phyloP scores from a whole-genome alignment of 306 rosid genomes.

The Cicer bijugum region DNA sequence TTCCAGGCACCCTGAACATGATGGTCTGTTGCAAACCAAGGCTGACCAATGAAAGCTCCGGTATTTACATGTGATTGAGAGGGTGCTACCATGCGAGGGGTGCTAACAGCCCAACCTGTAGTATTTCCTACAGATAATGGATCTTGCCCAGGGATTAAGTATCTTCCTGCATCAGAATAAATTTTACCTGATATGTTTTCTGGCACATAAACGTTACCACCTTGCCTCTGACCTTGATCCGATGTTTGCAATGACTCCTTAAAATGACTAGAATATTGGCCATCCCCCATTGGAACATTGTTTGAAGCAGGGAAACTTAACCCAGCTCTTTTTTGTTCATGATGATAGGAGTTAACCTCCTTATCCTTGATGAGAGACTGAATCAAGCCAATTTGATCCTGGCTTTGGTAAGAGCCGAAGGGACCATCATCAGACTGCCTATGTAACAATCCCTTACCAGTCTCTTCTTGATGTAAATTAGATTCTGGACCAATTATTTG shows the following conservation, averaged over 20 bases:
- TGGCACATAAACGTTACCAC: slow-evolving; percentile 56
- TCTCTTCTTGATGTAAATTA: slow-evolving; percentile 57
- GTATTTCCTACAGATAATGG: slow-evolving; percentile 54
- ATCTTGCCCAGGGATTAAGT: slow-evolving; percentile 62
- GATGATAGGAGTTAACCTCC: slow-evolving; percentile 61
- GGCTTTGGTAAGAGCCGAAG: slow-evolving; percentile 68
- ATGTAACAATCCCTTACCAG: slow-evolving; percentile 54
- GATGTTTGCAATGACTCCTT: slow-evolving; percentile 67
- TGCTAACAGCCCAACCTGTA: slow-evolving; percentile 68
- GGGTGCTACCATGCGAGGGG: slow-evolving; percentile 56
- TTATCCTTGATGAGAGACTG: slow-evolving; percentile 74
- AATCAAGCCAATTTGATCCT: slow-evolving; percentile 69
- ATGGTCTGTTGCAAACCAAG: slow-evolving; percentile 78
- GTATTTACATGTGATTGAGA: slow-evolving; percentile 63
- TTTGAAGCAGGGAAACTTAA: slow-evolving; percentile 61
- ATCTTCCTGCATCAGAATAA: slow-evolving; percentile 70
- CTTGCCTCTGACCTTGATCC: slow-evolving; percentile 66
- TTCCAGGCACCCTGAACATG: slow-evolving; percentile 78
- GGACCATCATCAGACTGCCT: slow-evolving; percentile 59
- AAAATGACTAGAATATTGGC: slow-evolving; percentile 68
- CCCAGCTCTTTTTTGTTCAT: slow-evolving; percentile 61
- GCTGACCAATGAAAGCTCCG: slow-evolving; percentile 61
- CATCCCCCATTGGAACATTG: slow-evolving; percentile 55
- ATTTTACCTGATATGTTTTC: slow-evolving; percentile 58
- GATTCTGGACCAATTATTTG: slow-evolving; percentile 62